These are phyloP conservation scores for Paradendryphiella salina DNA, from an alignment of 2,329 filamentous ascomycete species.

Conservation along the genomic window DNA sequence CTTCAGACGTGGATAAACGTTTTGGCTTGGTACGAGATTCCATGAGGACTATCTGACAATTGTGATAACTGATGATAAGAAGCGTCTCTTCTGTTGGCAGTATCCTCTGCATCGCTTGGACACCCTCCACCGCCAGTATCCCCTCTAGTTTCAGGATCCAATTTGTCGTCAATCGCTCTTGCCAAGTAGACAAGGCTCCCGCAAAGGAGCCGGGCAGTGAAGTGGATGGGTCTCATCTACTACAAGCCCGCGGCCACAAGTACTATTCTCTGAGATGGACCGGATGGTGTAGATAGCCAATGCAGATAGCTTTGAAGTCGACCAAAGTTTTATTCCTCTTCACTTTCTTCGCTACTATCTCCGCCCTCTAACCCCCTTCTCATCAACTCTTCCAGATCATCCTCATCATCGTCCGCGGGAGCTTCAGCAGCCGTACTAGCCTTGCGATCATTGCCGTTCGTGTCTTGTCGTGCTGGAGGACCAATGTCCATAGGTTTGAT, in stretches of 20 bases:
- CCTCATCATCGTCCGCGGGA: conserved; percentile 39
- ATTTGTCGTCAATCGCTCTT: too few species aligned
- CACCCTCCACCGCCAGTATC: too few species aligned
- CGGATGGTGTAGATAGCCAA: background rate
- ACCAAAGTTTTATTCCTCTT: conserved; percentile 44
- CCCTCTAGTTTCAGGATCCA: too few species aligned
- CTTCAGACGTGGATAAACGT: too few species aligned
- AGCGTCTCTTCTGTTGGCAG: too few species aligned
- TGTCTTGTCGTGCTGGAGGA: conserved; percentile 29
- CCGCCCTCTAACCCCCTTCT: conserved; percentile 46
- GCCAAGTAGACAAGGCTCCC: too few species aligned
- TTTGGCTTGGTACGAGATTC: too few species aligned
- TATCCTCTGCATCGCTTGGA: too few species aligned
- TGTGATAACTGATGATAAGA: too few species aligned
- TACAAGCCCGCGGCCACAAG: background rate
- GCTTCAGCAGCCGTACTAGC: conserved; percentile 11
- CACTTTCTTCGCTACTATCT: conserved; percentile 50
- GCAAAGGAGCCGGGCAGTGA: too few species aligned
- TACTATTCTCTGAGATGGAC: background rate
- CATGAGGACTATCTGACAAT: too few species aligned
- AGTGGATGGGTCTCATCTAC: too few species aligned
- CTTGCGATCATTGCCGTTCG: conserved; percentile 15
- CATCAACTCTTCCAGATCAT: conserved; percentile 52
- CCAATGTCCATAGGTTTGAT: conserved; percentile 42
- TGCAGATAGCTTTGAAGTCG: background rate